Conservation (phyloP, 148 eudicot species). For the Vaccinium macrocarpon region DNA sequence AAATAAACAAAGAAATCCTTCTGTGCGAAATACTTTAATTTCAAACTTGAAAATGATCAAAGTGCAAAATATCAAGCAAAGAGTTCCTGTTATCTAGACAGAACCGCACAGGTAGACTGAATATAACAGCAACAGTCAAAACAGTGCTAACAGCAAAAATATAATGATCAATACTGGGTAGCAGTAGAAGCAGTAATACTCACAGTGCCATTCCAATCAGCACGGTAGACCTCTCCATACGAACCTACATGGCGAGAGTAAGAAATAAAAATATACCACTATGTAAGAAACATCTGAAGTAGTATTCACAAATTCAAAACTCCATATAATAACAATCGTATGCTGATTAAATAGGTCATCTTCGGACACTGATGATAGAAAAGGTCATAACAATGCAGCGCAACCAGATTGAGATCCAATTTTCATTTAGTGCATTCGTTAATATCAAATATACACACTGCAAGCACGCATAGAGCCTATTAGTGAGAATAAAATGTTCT, state of each 20-base stretch:
- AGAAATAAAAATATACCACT: too few relatives aligned
- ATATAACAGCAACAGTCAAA: neutral
- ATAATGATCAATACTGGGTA: neutral
- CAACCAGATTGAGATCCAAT: conserved; percentile 5
- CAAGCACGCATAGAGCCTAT: neutral
- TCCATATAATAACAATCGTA: neutral
- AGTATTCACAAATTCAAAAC: neutral
- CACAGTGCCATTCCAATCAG: conserved; percentile 99
- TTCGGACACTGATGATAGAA: neutral
- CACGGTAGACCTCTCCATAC: conserved; percentile 96
- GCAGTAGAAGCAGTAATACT: conserved; percentile 29
- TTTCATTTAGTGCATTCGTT: neutral
- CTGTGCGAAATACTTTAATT: neutral
- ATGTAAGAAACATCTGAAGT: neutral
- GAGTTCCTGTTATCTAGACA: neutral
- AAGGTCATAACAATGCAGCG: neutral
- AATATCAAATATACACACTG: neutral
- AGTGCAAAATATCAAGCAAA: conserved; percentile 4
- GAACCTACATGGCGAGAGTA: conserved; percentile 51
- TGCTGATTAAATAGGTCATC: neutral
- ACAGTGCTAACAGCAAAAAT: neutral
- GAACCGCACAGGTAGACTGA: neutral
- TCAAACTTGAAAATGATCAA: neutral
- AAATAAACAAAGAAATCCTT: neutral
- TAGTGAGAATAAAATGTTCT: neutral